Conservation (phyloP, 176 grass and related monocot genomes). For the Eremochloa ophiuroides region DNA sequence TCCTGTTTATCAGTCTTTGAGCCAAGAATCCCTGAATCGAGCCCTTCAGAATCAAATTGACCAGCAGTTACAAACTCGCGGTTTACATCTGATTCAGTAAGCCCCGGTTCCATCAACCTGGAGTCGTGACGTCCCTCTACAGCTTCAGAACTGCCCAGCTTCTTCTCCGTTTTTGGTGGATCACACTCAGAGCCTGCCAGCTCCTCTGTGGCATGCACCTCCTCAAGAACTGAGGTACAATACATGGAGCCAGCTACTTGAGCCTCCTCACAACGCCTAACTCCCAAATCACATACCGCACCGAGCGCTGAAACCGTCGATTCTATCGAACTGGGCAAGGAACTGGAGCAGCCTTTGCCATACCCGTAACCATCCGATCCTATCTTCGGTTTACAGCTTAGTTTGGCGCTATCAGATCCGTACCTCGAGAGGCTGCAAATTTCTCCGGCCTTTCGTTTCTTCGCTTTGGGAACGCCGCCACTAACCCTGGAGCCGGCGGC, state of each 20-base stretch:
- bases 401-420: background rate
- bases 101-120: background rate
- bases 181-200: background rate
- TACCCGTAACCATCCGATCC: background rate
- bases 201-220: background rate
- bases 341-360: background rate
- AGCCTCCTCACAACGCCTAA: background rate
- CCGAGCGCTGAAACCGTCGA: background rate
- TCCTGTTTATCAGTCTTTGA: background rate
- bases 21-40: background rate
- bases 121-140: background rate
- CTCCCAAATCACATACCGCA: conserved; percentile 7
- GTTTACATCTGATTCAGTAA: background rate
- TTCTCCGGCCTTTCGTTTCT: background rate
- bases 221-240: conserved; percentile 8
- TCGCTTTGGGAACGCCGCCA: background rate
- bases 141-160: background rate
- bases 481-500: conserved; percentile 21
- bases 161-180: background rate
- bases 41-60: background rate
- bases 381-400: conserved; percentile 3
- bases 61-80: background rate
- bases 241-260: background rate
- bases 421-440: background rate
- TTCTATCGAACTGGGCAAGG: background rate